Base-by-base conservation (phyloP, 2,329 filamentous ascomycete genomes). In the Paraphaeosphaeria minitans region DNA sequence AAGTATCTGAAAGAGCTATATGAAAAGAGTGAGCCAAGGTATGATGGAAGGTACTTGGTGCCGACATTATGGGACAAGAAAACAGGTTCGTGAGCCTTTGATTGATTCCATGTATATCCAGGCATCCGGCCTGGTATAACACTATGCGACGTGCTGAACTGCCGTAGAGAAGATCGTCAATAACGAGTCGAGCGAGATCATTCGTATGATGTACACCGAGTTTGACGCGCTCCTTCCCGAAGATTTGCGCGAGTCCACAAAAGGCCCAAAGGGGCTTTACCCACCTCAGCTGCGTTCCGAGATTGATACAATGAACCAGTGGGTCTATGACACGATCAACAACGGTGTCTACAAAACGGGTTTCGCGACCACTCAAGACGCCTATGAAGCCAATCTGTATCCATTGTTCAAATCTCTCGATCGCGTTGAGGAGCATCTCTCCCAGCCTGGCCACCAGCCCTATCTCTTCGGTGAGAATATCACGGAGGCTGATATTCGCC, bases 361-460 rank as follows among this genome's bases (percentile, higher is more conserved):
- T 46, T 96, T 97, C 71, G 93, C 93, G 33, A 93, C 89, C 2
- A 90, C 88, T 0, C 89, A 94, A 77, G 86, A 87, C 65, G 92
- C 92, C 1, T 97, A 97, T 77, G 90, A 94, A 71, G 83, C 84
- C 59, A 89, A 90, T 68, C 88, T 96, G 1, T 76, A 75, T 9
- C 80, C 83, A 0, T 83, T 97, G 12, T 97, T 97, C 75, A 81
- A 84, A 59, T 87, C 88, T 0, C 86, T 97, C 12, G 91, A 96
- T 78, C 83, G 85, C 27, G 85, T 89, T 4, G 93, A 97, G 79
- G 79, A 83, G 59, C 88, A 93, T 70, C 83, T 97, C 10, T 71
- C 74, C 1, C 62, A 78, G n/a, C 74, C 78, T 46, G 74, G 77
- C 0, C 75, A 77, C 0, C 74, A 79, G 2, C 89, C 89, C 1